A percentile compares a stretch with the other conserved stretches of the same genome.
These are phyloP conservation scores for Conoideocrella luteorostrata DNA, from an alignment of 2,329 filamentous ascomycete species.

Conservation along the genomic window DNA sequence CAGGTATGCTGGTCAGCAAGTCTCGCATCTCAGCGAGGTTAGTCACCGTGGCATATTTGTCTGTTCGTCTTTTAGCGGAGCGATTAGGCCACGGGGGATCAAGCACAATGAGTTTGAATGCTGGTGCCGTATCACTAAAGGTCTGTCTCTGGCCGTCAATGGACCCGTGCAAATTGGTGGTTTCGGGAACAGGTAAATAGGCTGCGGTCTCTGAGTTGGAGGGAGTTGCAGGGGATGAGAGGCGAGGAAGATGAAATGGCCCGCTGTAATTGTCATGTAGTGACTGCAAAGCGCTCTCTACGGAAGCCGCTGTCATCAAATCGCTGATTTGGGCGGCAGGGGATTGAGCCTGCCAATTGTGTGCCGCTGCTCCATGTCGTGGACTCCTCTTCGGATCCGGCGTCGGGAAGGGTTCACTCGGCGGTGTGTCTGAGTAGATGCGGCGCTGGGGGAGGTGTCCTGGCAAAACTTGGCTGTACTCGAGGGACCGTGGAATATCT, in stretches of 20 bases:
- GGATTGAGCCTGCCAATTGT: conserved; percentile 26
- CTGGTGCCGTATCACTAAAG: conserved; percentile 37
- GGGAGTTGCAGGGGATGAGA: conserved; percentile 9
- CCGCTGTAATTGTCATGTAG: conserved; percentile 30
- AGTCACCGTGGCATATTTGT: conserved; percentile 41
- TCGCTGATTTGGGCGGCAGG: conserved; percentile 46
- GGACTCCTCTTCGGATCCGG: conserved; percentile 36
- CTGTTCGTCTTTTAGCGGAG: conserved; percentile 56
- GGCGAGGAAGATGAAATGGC: conserved; percentile 41
- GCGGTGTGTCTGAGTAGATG: conserved; percentile 39
- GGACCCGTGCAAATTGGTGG: conserved; percentile 46
- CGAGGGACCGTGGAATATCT: conserved; percentile 65
- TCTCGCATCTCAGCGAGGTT: conserved; percentile 38
- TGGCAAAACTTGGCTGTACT: conserved; percentile 52
- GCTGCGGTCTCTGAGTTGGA: neutral
- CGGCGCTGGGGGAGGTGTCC: conserved; percentile 29
- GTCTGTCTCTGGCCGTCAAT: conserved; percentile 33
- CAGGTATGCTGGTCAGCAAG: conserved; percentile 49
- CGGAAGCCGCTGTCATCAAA: conserved; percentile 44
- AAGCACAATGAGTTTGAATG: conserved; percentile 63
- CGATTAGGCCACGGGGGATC: conserved; percentile 81
- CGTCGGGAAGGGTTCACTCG: conserved; percentile 39
- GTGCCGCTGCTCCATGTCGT: conserved; percentile 12
- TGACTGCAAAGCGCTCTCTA: conserved; percentile 36
- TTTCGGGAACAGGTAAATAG: conserved; percentile 21